Base-by-base conservation (phyloP, 164 flowering plant species). In the Liriodendron chinense region DNA sequence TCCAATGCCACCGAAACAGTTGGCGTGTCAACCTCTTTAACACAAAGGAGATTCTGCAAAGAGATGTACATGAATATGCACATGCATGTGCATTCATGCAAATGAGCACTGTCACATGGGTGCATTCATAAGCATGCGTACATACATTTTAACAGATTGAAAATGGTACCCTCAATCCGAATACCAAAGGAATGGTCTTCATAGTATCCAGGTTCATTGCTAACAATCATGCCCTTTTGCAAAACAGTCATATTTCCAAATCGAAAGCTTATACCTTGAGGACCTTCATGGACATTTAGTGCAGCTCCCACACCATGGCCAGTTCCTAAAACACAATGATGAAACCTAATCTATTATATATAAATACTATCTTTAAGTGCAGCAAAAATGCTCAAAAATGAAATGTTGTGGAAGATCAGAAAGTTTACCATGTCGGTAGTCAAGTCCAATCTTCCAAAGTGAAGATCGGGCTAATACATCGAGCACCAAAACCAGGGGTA, bases 231-330 rank as follows among this genome's bases (percentile, higher is more conserved):
- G 83, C 97, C 97, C 74, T 84, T 86, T 75, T 85, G 86, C 76
- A 96, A 81, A 26, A 94, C 84, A 50, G 97, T 94, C 89, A 83
- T 82, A 79, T 94, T 94, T 74, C 98, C 97, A 84, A 80, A 94
- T 34, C 99, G 85, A 76, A 82, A 96, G 83, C 99, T 96, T 71
- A 96, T 96, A 77, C 98, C 89, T 82, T 96, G 99, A 66, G 99
- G 99, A 65, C 98, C 99, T 82, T 96, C 99, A 78, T 96, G 99
- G 72, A 96, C 99, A 88, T 96, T 96, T 62, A 96, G 75, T 68
- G 96, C 98, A 80, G 99, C 98, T 68, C 99, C 99, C 10, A 96
- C 99, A 75, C 99, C 99, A 84, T 94, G 98, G 49, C 98, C 98
- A 75, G 99, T 96, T 53, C 99, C 99, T 95, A 76, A 65, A 50